Percentiles rank a stretch among this genome's conserved stretches.
These are phyloP conservation scores for Boehmeria nivea DNA, from an alignment of 306 rosid species.

Conservation along the genomic window DNA sequence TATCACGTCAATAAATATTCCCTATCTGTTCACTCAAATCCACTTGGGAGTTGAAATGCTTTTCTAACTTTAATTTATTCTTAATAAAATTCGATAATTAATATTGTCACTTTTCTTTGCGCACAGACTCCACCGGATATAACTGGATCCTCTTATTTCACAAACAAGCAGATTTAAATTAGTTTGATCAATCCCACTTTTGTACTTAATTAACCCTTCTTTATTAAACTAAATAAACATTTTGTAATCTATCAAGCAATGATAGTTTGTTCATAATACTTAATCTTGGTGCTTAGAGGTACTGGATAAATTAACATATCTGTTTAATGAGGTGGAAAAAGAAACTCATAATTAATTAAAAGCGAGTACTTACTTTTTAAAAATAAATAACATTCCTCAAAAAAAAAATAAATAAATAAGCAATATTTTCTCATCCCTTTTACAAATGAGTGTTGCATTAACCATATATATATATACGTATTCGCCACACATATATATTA, in stretches of 20 bases:
- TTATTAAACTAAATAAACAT: not conserved
- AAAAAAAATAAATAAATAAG: no score
- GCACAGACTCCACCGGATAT: no score
- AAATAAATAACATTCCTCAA: no score
- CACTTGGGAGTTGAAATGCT: constrained; percentile 37
- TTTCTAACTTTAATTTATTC: constrained; percentile 17
- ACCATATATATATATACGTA: no score
- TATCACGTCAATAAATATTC: constrained; percentile 34
- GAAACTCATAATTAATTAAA: not conserved
- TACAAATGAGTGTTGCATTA: no score
- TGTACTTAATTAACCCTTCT: not conserved
- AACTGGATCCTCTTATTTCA: no score
- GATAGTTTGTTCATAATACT: not conserved
- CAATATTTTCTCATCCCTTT: no score
- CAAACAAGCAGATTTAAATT: not conserved
- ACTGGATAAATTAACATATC: not conserved
- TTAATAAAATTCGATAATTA: not conserved
- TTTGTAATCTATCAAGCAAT: not conserved
- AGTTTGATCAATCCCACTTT: constrained; percentile 5
- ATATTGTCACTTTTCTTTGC: not conserved
- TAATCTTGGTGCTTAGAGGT: not conserved
- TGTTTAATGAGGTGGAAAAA: not conserved
- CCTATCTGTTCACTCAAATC: constrained; percentile 19
- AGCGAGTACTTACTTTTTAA: no score
- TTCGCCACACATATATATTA: no score